phyloP scores from a whole-genome alignment of 1,284 basidiomycete species.

The Testicularia cyperi region DNA sequence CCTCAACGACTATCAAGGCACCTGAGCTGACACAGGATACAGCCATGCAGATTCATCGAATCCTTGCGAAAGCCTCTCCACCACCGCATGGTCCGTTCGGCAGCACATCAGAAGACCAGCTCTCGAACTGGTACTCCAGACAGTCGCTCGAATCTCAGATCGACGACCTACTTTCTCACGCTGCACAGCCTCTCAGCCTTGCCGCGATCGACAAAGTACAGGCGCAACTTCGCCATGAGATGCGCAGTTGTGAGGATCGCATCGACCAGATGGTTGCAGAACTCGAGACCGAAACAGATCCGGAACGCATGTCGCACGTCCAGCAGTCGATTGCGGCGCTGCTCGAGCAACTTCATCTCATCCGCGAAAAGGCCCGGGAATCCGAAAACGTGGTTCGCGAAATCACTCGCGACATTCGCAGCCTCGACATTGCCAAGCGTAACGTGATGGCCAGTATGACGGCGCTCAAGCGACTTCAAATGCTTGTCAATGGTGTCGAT shows the following conservation, averaged over 20 bases:
- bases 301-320: slow-evolving; percentile 32
- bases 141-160: slow-evolving; percentile 19
- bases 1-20: too few relatives aligned
- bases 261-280: slow-evolving; percentile 17
- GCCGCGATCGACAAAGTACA: slow-evolving; percentile 25
- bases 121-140: too few relatives aligned
- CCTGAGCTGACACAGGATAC: slow-evolving; percentile 18
- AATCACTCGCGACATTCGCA: slow-evolving; percentile 95
- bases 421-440: slow-evolving; percentile 88
- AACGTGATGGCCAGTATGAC: slow-evolving; percentile 81
- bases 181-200: slow-evolving; percentile 12
- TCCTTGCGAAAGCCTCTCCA: slow-evolving; percentile 10
- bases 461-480: slow-evolving; percentile 79
- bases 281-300: slow-evolving; percentile 31
- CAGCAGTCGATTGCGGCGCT: slow-evolving; percentile 61
- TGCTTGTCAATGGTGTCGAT: slow-evolving; percentile 49
- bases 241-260: slow-evolving; percentile 12
- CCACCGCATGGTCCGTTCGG: too few relatives aligned
- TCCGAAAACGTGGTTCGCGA: slow-evolving; percentile 91
- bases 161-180: slow-evolving; percentile 14
- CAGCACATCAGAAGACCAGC: too few relatives aligned
- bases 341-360: slow-evolving; percentile 86
- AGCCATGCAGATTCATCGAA: slow-evolving; percentile 26
- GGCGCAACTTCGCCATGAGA: slow-evolving; percentile 18
- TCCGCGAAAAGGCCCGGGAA: slow-evolving; percentile 73